Base-by-base conservation (phyloP, 2,329 filamentous ascomycete genomes). In the Beauveria bassiana region DNA sequence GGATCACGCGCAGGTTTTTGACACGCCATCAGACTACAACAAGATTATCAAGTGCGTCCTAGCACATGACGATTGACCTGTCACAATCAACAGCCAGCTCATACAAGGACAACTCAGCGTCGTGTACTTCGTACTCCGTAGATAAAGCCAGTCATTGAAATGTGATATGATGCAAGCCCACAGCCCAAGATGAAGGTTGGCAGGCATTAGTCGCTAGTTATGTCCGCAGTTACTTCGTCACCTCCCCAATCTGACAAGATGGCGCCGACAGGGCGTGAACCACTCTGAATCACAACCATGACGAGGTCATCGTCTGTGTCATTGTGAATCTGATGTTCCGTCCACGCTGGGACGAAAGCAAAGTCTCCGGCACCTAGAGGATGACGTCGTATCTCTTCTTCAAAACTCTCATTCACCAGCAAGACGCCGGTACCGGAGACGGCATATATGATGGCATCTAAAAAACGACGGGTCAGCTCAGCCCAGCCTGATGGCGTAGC, bases 261-360 rank as follows among this genome's bases (percentile, higher is more conserved):
- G 28, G 85, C 83, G 6, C 87, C 84, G 1, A 85, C 78, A 0
- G 87, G 86, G 61, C 78, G 77, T 2, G 80, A 70, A 0, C 86
- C 87, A 65, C 81, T 85, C 24, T 86, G 79, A 5, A 85, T 83
- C 50, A 90, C 80, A 12, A 89, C 80, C 84, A 86, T 89, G 43
- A 85, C 80, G 2, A 87, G 74, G 52, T 87, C 84, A 55, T 68
- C 71, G 49, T 86, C 83, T 1, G 81, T 80, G 43, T 89, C 82
- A 67, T 91, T 91, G 22, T 86, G 76, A 59, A 87, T 81, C 70
- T 90, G 86, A 72, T 91, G 86, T 70, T 91, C 87, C 0, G 84
- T 83, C 78, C 81, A 89, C 0, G 86, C 82, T 0, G 88, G 88
- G 14, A 91, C 81, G 60, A 89, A 79, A 3, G 86, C 86, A 71